Evolutionary conservation across 371 early-diverging fungal genomes (phyloP), one percentile per base, ranked within the genome.

Genomic region (Funneliformis caledonium): DNA sequence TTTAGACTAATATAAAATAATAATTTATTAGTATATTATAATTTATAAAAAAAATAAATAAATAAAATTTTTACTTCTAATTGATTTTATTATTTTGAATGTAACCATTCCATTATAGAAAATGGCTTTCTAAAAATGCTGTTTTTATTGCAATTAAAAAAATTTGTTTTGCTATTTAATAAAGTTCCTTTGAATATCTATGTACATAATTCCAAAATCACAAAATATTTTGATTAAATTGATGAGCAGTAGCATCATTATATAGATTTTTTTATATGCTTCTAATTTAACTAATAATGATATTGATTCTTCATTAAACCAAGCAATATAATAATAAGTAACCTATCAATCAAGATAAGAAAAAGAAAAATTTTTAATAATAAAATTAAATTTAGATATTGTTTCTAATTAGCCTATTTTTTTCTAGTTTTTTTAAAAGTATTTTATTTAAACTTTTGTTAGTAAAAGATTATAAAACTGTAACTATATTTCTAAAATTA

Each of bases 251-350:
- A 14, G 14, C 31, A 22, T 70, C n/a, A 33, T 43, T 16, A 43
- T 43, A 70, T 22, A n/a, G 65, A 33, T 65, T 26, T 65, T 31
- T 33, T 12, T 19, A 43, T 22, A 70, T 47, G 37, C 2, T 19
- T 70, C 43, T 22, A 43, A 70, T 70, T 69, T 16, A 2, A n/a
- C 7, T 4, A 70, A 70, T 43, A 70, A 7, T 5, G 0, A 3
- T 43, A 16, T 8, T 45, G n/a, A 4, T 16, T 70, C 1, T 72
- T 72, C 19, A 56, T 56, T 56, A 14, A 19, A 56, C 65, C 4
- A 65, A 26, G 65, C n/a, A 37, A 2, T 2, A 52, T 73, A 73
- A 73, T 73, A 73, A 52, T 73, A 73, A 14, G 33, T 52, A 9
- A 73, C n/a, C 12, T 12, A 73, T 73, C 56, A 4, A 9, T n/a